Evolutionary conservation across 75 land plant species (phyloP), one percentile per base, ranked within the genome.

Genomic region (Picea glauca): DNA sequence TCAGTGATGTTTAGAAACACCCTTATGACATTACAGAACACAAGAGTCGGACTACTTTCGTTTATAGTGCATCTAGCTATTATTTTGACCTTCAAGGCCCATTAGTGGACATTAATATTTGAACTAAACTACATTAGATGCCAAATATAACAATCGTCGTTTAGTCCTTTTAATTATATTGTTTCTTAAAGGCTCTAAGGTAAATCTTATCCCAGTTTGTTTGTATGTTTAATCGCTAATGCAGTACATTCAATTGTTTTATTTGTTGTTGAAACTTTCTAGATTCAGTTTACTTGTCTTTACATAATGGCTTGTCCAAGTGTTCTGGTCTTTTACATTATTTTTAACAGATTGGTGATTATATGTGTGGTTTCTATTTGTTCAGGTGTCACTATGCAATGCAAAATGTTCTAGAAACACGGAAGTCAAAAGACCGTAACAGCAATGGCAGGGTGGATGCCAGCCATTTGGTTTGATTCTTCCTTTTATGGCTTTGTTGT

Each of bases 331-430:
- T 43, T 21, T 70, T 70, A 33, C 5, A 70, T 5, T 70, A 17
- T 68, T 18, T 43, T 32, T n/a, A 40, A 35, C 77, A 26, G 26
- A 75, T 30, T 11, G 58, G 20, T 58, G 17, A 15, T 54, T 75
- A 23, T 75, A 9, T 26, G 11, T 31, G 61, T 75, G 32, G 4
- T 35, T 62, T 40, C 43, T 62, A 40, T 62, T 30, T 60, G 31
- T 77, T 81, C 80, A 83, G 85, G 77, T 75, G 77, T 80, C 74
- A 83, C 33, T 76, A 83, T 76, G 85, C 85, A 56, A 63, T 83
- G 85, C 81, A 80, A 63, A 76, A 63, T 59, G 85, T 80, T 38
- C 54, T 83, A 12, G 82, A 83, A 32, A 60, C 65, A 20, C 56
- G 85, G 75, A 76, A 59, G 18, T 18, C 4, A 12, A 30, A 56